Evolutionary conservation across 257 asterid species (phyloP).

Genomic region (Primulina eburnea): DNA sequence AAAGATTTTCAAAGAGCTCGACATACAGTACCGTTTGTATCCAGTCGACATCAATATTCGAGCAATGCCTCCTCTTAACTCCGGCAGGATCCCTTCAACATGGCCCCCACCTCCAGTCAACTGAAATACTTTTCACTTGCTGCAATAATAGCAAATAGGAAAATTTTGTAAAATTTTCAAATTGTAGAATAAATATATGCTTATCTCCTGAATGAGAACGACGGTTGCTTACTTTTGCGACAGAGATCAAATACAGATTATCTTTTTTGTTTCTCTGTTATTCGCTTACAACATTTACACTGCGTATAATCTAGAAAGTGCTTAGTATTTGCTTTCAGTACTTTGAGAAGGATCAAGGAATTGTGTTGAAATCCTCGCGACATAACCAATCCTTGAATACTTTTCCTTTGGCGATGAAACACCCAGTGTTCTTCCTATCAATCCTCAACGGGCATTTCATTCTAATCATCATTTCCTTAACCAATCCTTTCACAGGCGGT

Average conservation of each 20-base stretch:
- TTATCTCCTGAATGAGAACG: neutral
- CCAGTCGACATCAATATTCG: conserved; percentile 68
- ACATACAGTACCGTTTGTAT: conserved; percentile 69
- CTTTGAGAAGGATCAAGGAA: conserved; percentile 12
- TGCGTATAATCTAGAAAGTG: neutral
- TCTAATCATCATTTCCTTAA: conserved; percentile 48
- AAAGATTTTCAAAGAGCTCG: conserved; percentile 67
- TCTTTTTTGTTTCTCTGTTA: neutral
- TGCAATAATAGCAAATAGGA: neutral
- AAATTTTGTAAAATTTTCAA: neutral
- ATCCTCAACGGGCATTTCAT: conserved; percentile 71
- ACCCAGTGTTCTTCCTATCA: conserved; percentile 70
- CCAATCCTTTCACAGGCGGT: conserved; percentile 65
- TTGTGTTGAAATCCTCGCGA: conserved; percentile 15
- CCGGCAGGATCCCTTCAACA: conserved; percentile 48
- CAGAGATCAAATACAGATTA: neutral
- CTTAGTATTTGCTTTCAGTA: neutral
- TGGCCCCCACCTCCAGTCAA: conserved; percentile 39
- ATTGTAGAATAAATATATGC: neutral
- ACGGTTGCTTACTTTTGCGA: neutral
- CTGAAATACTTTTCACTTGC: conserved; percentile 5
- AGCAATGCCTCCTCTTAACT: conserved; percentile 52
- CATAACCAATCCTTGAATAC: conserved; percentile 61
- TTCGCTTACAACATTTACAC: conserved; percentile 1
- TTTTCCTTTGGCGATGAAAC: conserved; percentile 74